These are phyloP conservation scores for Phytophthora europaea DNA, from an alignment of 352 stramenopile species.

Conservation along the genomic window DNA sequence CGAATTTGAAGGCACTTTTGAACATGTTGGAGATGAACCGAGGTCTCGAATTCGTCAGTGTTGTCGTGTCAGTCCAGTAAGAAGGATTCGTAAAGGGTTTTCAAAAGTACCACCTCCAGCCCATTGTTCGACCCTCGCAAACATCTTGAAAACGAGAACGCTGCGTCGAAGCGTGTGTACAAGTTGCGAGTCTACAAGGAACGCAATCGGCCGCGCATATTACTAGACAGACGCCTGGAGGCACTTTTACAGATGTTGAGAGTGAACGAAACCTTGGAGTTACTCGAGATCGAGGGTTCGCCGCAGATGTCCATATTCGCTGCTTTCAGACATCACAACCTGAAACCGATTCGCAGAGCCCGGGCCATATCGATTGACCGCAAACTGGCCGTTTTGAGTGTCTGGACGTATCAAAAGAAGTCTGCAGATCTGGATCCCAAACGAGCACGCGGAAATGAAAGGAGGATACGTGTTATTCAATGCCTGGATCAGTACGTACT, in stretches of 20 bases:
- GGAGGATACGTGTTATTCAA: no score
- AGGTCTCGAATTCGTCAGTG: not conserved
- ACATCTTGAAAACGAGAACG: not conserved
- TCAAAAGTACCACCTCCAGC: not conserved
- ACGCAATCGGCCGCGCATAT: not conserved
- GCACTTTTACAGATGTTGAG: not conserved
- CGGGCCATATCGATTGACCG: not conserved
- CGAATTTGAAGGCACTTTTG: not conserved
- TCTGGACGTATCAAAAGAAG: not conserved
- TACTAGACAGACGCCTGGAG: not conserved
- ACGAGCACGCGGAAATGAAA: not conserved
- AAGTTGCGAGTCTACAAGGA: not conserved
- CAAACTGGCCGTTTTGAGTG: slow-evolving; percentile 9
- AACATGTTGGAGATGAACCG: not conserved
- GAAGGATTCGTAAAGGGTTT: not conserved
- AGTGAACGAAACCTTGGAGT: slow-evolving; percentile 5
- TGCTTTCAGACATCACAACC: slow-evolving; percentile 1
- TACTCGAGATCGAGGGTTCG: not conserved
- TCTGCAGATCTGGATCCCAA: not conserved
- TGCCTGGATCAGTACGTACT: slow-evolving; percentile 1
- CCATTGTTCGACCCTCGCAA: not conserved
- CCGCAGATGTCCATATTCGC: not conserved
- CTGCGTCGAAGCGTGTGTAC: not conserved
- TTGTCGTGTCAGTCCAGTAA: not conserved
- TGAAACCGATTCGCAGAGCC: not conserved